Evolutionary conservation across 768 basidiomycete genomes (phyloP).

Genomic region (Pulveroboletus sp.): DNA sequence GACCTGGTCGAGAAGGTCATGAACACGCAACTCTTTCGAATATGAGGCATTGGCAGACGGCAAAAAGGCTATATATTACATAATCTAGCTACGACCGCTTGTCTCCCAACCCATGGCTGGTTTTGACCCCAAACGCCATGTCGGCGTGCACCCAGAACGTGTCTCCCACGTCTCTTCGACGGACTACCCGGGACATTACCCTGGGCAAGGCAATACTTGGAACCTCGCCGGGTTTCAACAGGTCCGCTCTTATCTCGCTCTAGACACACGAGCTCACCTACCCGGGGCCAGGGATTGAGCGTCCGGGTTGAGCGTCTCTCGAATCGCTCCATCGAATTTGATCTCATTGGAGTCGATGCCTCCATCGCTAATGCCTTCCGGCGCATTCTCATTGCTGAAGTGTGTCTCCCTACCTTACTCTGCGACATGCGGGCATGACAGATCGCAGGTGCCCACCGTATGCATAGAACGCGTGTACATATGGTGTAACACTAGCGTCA

Average conservation of each 20-base stretch:
- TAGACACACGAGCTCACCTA: not conserved
- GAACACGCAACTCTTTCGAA: conserved; percentile 56
- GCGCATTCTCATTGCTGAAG: conserved; percentile 91
- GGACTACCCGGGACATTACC: conserved; percentile 87
- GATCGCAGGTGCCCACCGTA: conserved; percentile 75
- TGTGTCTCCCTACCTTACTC: conserved; percentile 30
- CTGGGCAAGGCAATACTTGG: conserved; percentile 85
- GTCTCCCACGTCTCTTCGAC: conserved; percentile 80
- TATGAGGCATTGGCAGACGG: conserved; percentile 48
- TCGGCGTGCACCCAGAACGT: conserved; percentile 64
- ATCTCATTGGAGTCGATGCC: conserved; percentile 92
- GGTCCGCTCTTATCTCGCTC: conserved; percentile 41
- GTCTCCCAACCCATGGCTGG: conserved; percentile 5
- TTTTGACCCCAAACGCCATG: conserved; percentile 49
- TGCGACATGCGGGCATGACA: not conserved
- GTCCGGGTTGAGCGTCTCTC: conserved; percentile 78
- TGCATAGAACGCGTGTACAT: conserved; percentile 89
- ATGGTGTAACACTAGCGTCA: conserved; percentile 91
- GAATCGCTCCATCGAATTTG: conserved; percentile 84
- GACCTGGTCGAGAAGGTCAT: not conserved
- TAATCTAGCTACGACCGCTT: conserved; percentile 9
- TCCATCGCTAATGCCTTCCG: conserved; percentile 94
- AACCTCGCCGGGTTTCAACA: conserved; percentile 66
- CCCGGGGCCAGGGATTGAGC: conserved; percentile 54
- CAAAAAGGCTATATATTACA: conserved; percentile 9